These are phyloP conservation scores for Talaromyces trachyspermus DNA, from an alignment of 495 filamentous ascomycete genomes.

Conservation along the genomic window DNA sequence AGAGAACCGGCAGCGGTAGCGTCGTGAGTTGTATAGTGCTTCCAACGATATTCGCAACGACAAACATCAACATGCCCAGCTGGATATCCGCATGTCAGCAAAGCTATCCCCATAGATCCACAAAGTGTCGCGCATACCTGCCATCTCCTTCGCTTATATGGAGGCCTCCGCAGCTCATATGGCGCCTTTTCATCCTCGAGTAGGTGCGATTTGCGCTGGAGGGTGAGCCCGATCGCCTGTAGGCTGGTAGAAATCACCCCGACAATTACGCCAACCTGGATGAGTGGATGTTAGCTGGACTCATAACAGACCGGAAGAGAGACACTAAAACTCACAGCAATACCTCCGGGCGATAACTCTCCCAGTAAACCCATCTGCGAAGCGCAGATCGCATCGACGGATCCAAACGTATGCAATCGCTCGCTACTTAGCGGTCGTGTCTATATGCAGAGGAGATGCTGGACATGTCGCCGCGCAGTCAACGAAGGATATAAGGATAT, in stretches of 20 bases:
- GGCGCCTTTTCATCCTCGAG: conserved; percentile 90
- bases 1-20: conserved; percentile 87
- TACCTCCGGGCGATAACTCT: conserved; percentile 76
- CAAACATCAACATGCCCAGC: conserved; percentile 94
- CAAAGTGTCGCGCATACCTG: no score
- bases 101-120: no score
- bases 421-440: conserved; percentile 5
- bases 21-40: conserved; percentile 98
- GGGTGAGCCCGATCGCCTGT: conserved; percentile 91
- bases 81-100: conserved; percentile 20
- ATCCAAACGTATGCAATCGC: background rate
- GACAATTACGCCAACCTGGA: conserved; percentile 82
- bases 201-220: conserved; percentile 97
- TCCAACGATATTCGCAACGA: conserved; percentile 86
- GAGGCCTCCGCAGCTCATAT: conserved; percentile 71
- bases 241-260: conserved; percentile 88
- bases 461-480: conserved; percentile 8
- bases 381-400: background rate
- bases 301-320: background rate
- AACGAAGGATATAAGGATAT: background rate
- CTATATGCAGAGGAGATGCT: conserved; percentile 1
- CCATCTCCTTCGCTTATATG: conserved; percentile 88
- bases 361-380: conserved; percentile 63
- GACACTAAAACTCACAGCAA: conserved; percentile 65
- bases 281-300: conserved; percentile 2